These are phyloP conservation scores for Croton laevigatus DNA, from an alignment of 441 rosid genomes.

Conservation along the genomic window DNA sequence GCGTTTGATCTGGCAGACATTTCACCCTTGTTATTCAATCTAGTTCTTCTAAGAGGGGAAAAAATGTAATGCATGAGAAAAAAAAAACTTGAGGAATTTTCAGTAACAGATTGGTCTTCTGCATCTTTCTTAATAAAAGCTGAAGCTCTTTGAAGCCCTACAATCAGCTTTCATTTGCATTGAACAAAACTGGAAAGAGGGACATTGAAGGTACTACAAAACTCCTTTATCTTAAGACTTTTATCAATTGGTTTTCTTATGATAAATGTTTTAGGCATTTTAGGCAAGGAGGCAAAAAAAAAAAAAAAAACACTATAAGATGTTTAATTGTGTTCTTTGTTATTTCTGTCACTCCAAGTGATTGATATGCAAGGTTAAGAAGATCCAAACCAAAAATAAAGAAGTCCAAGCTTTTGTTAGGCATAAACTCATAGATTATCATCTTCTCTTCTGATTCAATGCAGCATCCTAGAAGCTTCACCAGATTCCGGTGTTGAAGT, in stretches of 20 bases:
- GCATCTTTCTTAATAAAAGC: no score
- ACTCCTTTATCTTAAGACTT: no score
- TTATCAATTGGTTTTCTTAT: no score
- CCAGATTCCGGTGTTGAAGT: background rate
- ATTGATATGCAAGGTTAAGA: background rate
- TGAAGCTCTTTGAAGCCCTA: no score
- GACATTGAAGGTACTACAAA: no score
- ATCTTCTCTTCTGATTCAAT: background rate
- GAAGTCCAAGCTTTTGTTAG: no score
- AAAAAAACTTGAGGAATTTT: no score
- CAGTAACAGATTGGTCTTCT: no score
- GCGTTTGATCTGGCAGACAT: conserved; percentile 28
- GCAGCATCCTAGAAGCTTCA: background rate
- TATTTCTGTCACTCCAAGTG: no score
- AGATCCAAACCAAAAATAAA: conserved; percentile 38
- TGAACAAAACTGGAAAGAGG: no score
- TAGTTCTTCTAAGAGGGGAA: background rate
- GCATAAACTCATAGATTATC: background rate
- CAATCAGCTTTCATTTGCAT: no score
- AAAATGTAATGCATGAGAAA: background rate
- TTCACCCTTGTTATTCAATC: background rate
- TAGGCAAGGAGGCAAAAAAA: background rate
- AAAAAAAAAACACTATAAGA: background rate
- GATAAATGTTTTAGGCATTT: background rate
- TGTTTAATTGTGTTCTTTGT: no score